These are phyloP conservation scores for Musa itinerans DNA, from an alignment of 176 grass and related monocot species.

Conservation along the genomic window DNA sequence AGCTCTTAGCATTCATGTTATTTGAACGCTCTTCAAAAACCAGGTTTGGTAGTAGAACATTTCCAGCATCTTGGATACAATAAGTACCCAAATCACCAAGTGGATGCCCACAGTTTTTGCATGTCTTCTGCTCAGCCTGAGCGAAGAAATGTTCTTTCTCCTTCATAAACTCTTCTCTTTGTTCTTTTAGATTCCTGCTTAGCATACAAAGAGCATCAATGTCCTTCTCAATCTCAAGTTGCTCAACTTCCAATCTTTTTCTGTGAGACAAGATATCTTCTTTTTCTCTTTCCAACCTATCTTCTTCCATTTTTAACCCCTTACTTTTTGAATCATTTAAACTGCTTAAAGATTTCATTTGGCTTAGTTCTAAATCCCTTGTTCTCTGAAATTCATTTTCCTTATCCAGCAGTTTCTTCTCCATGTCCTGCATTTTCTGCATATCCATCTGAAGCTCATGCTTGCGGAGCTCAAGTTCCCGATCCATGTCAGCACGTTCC, in stretches of 20 bases:
- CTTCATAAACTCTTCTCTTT: conserved; percentile 57
- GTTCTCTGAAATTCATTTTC: conserved; percentile 54
- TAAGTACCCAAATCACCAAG: conserved; percentile 41
- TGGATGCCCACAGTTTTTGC: conserved; percentile 62
- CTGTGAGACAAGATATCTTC: conserved; percentile 33
- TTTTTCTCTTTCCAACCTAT: conserved; percentile 47
- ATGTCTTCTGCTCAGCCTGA: conserved; percentile 55
- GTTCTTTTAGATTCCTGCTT: conserved; percentile 52
- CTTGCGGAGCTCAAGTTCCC: conserved; percentile 39
- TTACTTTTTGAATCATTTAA: conserved; percentile 68
- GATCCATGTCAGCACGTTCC: conserved; percentile 40
- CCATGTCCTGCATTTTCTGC: conserved; percentile 44
- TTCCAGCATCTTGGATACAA: conserved; percentile 26
- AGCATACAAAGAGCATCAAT: conserved; percentile 55
- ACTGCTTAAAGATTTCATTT: conserved; percentile 47
- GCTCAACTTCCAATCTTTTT: conserved; percentile 54
- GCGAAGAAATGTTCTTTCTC: conserved; percentile 45
- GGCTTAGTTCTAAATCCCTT: conserved; percentile 48
- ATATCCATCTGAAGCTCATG: conserved; percentile 83
- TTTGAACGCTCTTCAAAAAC: conserved; percentile 22
- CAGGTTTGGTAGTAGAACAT: conserved; percentile 48
- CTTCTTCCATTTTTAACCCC: conserved; percentile 47
- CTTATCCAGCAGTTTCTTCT: conserved; percentile 54
- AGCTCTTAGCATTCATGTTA: conserved; percentile 17
- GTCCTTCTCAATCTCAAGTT: conserved; percentile 61